These are phyloP conservation scores for Flaveria brownii DNA, from an alignment of 129 eudicot genomes.

Conservation along the genomic window DNA sequence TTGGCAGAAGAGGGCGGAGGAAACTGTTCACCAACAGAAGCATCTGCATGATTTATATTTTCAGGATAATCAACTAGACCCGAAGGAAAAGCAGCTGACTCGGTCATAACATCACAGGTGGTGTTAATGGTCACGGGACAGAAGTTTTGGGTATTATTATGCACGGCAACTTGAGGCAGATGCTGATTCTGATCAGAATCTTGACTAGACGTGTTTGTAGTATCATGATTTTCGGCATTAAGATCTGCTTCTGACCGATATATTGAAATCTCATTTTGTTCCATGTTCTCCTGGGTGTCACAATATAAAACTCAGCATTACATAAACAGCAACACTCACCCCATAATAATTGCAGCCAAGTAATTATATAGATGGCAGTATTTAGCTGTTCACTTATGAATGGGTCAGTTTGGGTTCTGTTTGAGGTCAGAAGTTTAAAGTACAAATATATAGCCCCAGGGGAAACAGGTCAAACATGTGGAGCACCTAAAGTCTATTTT, in stretches of 20 bases:
- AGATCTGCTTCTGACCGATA: conserved; percentile 30
- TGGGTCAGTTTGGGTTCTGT: not conserved
- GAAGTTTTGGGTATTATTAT: conserved; percentile 33
- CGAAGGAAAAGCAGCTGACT: conserved; percentile 36
- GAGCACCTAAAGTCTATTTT: not conserved
- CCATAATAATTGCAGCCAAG: not conserved
- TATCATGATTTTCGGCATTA: conserved; percentile 24
- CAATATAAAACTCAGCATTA: conserved; percentile 13
- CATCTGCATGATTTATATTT: conserved; percentile 37
- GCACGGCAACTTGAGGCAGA: conserved; percentile 33
- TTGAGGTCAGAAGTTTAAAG: not conserved
- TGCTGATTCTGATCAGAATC: conserved; percentile 34
- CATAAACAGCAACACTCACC: not conserved
- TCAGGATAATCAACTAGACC: conserved; percentile 41
- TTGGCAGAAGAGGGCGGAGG: conserved; percentile 39
- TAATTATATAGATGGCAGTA: not conserved
- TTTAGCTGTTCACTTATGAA: not conserved
- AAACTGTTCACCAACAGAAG: conserved; percentile 39
- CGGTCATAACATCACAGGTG: conserved; percentile 26
- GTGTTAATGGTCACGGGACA: conserved; percentile 41
- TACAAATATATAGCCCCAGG: not conserved
- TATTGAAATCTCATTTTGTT: conserved; percentile 24
- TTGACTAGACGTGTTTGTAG: conserved; percentile 11
- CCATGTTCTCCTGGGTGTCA: conserved; percentile 46
- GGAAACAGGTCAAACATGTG: not conserved